phyloP scores from a whole-genome alignment of 768 basidiomycete genomes.

The Lyophyllum decastes region DNA sequence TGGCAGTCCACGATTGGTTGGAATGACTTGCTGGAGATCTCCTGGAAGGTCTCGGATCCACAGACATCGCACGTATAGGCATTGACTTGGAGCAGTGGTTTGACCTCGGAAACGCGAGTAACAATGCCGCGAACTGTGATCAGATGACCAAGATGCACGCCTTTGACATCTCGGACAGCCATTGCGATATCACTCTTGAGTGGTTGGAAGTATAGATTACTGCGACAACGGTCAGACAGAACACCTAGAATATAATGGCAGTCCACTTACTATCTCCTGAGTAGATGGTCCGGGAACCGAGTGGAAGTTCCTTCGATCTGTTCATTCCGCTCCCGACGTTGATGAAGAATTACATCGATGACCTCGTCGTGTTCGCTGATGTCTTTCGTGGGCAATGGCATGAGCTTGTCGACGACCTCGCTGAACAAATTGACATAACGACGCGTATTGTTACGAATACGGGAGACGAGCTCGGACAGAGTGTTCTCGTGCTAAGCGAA shows the following conservation, averaged over 20 bases:
- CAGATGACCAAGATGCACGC: conserved; percentile 82
- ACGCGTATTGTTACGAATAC: conserved; percentile 82
- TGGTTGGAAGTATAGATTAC: conserved; percentile 94
- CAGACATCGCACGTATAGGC: conserved; percentile 99
- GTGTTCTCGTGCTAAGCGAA: conserved; percentile 65
- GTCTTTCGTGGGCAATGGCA: conserved; percentile 88
- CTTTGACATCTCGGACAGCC: conserved; percentile 91
- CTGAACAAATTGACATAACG: conserved; percentile 90
- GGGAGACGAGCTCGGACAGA: conserved; percentile 70
- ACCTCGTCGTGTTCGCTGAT: conserved; percentile 92
- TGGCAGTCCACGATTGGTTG: conserved; percentile 87
- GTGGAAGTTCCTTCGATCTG: conserved; percentile 72
- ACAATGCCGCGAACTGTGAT: conserved; percentile 98
- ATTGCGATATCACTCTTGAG: conserved; percentile 72
- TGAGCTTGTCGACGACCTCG: conserved; percentile 86
- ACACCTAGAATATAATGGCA: neutral
- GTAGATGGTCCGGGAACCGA: conserved; percentile 87
- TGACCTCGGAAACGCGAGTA: conserved; percentile 98
- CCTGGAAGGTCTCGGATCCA: conserved; percentile 98
- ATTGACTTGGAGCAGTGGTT: conserved; percentile 94
- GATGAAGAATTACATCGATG: conserved; percentile 94
- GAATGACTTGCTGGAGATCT: conserved; percentile 91
- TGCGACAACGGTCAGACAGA: conserved; percentile 32
- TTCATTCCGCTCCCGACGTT: conserved; percentile 86
- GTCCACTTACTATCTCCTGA: conserved; percentile 88